Evolutionary conservation across 192 early-diverging fungal species (phyloP).

Genomic region (Podila horticola): DNA sequence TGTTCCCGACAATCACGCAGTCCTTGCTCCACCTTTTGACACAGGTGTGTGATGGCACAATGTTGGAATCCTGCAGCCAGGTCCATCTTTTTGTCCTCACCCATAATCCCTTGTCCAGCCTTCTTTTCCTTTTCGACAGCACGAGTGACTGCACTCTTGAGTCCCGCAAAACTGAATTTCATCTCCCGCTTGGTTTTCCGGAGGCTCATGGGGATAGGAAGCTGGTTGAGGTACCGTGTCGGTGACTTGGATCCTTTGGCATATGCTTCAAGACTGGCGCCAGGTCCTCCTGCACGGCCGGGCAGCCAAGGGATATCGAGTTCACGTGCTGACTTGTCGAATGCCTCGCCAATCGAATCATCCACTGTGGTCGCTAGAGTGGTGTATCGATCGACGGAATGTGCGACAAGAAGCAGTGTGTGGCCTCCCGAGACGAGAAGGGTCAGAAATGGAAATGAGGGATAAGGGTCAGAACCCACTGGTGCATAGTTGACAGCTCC

Average conservation of each 20-base stretch:
- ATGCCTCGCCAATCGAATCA: conserved; percentile 82
- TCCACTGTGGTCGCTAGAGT: conserved; percentile 75
- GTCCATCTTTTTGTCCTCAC: conserved; percentile 52
- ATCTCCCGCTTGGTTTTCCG: conserved; percentile 56
- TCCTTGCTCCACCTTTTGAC: conserved; percentile 70
- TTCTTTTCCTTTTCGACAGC: conserved; percentile 56
- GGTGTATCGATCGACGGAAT: conserved; percentile 68
- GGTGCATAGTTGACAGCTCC: background rate
- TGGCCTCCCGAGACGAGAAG: conserved; percentile 84
- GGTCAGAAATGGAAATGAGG: conserved; percentile 74
- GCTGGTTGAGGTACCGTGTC: conserved; percentile 39
- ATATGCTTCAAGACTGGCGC: conserved; percentile 72
- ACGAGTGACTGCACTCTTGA: conserved; percentile 73
- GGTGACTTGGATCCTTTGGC: conserved; percentile 63
- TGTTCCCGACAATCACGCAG: conserved; percentile 52
- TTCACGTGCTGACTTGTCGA: conserved; percentile 80
- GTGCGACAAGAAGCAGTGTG: conserved; percentile 68
- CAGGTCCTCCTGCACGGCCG: conserved; percentile 73
- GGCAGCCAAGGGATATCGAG: conserved; percentile 71
- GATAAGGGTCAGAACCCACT: conserved; percentile 38
- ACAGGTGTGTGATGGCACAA: conserved; percentile 66
- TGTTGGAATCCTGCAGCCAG: conserved; percentile 80
- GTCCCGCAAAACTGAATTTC: conserved; percentile 80
- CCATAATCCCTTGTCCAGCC: conserved; percentile 41
- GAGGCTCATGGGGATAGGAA: conserved; percentile 72